A percentile compares a stretch with the other conserved stretches of the same genome.
phyloP scores from a whole-genome alignment of 1,284 basidiomycete genomes.

The Sanghuangporus weigelae region DNA sequence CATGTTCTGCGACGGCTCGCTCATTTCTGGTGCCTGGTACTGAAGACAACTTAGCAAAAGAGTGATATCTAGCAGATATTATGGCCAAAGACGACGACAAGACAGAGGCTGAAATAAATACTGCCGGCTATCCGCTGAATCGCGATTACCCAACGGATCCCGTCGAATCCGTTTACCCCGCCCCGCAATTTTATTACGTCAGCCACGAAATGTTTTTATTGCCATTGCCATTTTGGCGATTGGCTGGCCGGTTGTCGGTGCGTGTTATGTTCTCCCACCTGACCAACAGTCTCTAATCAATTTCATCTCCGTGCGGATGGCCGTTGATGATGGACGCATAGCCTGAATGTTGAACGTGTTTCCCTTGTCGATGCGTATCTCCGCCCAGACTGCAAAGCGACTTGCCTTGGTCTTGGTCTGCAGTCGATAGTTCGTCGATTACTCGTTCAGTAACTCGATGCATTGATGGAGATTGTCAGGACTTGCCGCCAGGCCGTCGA shows the following conservation, averaged over 20 bases:
- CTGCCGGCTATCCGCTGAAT: neutral
- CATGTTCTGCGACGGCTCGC: conserved; percentile 7
- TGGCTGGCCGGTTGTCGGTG: neutral
- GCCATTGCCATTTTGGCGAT: neutral
- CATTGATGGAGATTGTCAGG: neutral
- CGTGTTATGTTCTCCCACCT: neutral
- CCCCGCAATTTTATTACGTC: neutral
- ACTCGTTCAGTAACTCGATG: neutral
- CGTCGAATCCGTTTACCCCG: neutral
- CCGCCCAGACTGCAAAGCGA: neutral
- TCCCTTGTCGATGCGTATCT: neutral
- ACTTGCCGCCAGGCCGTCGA: neutral
- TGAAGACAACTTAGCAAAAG: neutral
- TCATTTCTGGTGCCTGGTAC: neutral
- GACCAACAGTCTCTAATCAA: neutral
- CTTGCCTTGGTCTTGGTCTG: neutral
- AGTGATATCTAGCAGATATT: neutral
- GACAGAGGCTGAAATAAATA: neutral
- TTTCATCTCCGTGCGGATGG: neutral
- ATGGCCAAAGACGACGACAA: neutral
- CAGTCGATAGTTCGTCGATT: neutral
- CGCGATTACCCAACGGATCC: neutral
- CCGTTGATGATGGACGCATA: neutral
- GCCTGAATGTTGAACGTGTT: neutral
- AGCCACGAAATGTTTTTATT: neutral